These are phyloP conservation scores for Podospora anserina DNA, from an alignment of 495 filamentous ascomycete genomes.

Conservation along the genomic window DNA sequence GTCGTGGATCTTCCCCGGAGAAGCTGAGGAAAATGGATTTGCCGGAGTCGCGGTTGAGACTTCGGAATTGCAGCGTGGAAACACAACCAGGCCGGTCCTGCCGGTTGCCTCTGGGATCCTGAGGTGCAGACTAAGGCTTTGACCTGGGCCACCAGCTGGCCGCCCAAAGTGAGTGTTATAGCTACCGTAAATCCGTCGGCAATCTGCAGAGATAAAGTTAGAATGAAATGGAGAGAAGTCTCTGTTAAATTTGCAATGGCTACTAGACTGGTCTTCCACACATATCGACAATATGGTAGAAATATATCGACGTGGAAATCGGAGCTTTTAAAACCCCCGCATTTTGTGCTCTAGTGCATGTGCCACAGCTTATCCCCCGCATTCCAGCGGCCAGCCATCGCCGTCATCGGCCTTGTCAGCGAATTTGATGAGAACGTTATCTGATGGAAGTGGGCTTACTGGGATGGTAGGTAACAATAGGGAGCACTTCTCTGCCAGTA, in stretches of 20 bases:
- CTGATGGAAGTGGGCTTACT: background rate
- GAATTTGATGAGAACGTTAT: background rate
- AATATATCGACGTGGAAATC: background rate
- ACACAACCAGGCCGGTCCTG: background rate
- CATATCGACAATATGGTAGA: background rate
- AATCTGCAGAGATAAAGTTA: background rate
- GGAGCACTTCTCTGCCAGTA: background rate
- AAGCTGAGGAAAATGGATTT: slow-evolving; percentile 31
- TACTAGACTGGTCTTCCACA: no score
- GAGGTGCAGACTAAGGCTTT: background rate
- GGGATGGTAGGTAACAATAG: background rate
- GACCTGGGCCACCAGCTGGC: background rate
- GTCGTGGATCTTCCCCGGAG: slow-evolving; percentile 6
- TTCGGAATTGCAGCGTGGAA: background rate
- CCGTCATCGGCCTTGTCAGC: background rate
- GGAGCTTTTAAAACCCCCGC: background rate
- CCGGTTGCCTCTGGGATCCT: background rate
- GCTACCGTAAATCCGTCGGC: background rate
- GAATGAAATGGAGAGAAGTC: background rate
- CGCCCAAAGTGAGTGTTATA: background rate
- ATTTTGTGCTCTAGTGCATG: background rate
- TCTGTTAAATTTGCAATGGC: background rate
- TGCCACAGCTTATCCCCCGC: background rate
- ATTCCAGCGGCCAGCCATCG: background rate
- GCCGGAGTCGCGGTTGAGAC: slow-evolving; percentile 15